These are phyloP conservation scores for Bassia scoparia DNA, from an alignment of 148 eudicot species.

Conservation along the genomic window DNA sequence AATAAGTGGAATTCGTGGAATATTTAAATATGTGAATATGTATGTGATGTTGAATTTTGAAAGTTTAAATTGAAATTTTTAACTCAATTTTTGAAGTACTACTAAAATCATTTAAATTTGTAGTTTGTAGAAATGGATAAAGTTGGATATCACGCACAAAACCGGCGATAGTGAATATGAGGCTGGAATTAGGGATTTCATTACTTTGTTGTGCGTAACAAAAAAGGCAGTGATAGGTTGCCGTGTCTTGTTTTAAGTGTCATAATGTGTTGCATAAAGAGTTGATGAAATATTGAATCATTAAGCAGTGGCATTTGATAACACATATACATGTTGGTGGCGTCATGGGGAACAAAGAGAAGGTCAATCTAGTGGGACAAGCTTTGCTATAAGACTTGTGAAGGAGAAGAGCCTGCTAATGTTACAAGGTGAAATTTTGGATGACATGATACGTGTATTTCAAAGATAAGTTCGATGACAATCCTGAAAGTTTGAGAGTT, in stretches of 20 bases:
- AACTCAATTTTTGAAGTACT: too few relatives aligned
- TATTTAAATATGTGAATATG: too few relatives aligned
- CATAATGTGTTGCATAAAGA: slow-evolving; percentile 3
- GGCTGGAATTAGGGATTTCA: background rate
- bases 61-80: too few relatives aligned
- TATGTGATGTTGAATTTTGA: too few relatives aligned
- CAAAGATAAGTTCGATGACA: background rate
- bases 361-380: background rate
- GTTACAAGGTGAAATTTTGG: too few relatives aligned
- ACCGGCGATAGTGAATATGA: background rate
- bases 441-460: background rate
- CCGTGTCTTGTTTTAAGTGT: slow-evolving; percentile 6
- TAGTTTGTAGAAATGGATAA: background rate
- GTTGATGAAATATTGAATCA: background rate
- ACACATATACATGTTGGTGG: background rate
- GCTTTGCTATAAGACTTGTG: too few relatives aligned
- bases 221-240: background rate
- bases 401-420: too few relatives aligned
- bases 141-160: background rate
- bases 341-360: background rate
- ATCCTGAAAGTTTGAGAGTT: background rate
- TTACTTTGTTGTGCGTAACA: background rate
- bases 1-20: too few relatives aligned
- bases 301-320: slow-evolving; percentile 1
- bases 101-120: too few relatives aligned